Conservation (phyloP, 345 rosid genomes). For the Citrus cavaleriei region DNA sequence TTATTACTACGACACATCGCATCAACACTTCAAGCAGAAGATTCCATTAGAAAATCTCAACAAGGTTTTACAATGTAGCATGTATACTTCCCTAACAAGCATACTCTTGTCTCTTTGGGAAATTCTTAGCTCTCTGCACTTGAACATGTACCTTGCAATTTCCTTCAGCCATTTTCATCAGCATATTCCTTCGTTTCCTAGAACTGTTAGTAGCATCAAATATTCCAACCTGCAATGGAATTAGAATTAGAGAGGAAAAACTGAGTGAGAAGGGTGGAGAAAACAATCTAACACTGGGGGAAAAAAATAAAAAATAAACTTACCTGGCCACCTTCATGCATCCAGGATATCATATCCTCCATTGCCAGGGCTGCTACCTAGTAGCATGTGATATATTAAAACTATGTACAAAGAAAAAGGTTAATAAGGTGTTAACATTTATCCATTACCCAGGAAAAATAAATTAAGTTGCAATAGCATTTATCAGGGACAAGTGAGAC, state of each 20-base stretch:
- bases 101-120: slow-evolving; percentile 1
- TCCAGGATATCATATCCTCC: slow-evolving; percentile 99
- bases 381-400: slow-evolving; percentile 74
- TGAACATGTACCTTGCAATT: slow-evolving; percentile 79
- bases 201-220: slow-evolving; percentile 98
- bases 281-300: neutral
- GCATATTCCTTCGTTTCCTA: slow-evolving; percentile 83
- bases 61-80: neutral
- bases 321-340: slow-evolving; percentile 99
- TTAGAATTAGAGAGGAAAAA: slow-evolving; percentile 4
- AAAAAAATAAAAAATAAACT: slow-evolving; percentile 20
- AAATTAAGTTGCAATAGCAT: slow-evolving; percentile 17
- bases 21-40: neutral
- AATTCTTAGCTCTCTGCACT: neutral
- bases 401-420: slow-evolving; percentile 66
- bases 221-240: slow-evolving; percentile 76
- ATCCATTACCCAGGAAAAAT: slow-evolving; percentile 25
- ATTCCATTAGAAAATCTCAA: neutral
- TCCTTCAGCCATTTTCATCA: slow-evolving; percentile 99
- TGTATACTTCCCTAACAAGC: slow-evolving; percentile 4
- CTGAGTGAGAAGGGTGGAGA: neutral
- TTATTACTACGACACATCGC: neutral
- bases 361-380: slow-evolving; percentile 99
- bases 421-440: slow-evolving; percentile 41
- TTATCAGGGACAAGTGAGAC: slow-evolving; percentile 2